phyloP scores from a whole-genome alignment of 805 yeast species.

The Naumovozyma dairenensis region DNA sequence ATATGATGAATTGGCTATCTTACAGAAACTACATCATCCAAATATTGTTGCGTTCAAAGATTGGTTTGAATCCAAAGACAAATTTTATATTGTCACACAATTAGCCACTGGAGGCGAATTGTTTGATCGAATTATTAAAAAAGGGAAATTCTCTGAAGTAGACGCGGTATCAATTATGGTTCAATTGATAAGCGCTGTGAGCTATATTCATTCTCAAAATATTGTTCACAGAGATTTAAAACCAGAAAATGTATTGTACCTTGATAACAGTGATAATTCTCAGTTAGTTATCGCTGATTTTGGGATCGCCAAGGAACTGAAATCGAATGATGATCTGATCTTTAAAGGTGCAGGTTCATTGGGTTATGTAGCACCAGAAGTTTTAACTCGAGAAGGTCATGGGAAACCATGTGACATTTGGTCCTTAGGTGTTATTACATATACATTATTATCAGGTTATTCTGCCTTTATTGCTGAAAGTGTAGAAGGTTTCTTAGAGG shows the following conservation, averaged over 20 bases:
- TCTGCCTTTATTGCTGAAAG: conserved; percentile 85
- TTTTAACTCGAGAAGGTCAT: conserved; percentile 71
- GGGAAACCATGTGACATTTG: conserved; percentile 94
- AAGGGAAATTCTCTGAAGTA: conserved; percentile 79
- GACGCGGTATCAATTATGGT: conserved; percentile 72
- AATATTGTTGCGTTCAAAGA: conserved; percentile 84
- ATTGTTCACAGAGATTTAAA: conserved; percentile 91
- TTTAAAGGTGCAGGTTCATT: conserved; percentile 79
- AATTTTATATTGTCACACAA: conserved; percentile 88
- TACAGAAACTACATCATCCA: conserved; percentile 64
- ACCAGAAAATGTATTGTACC: conserved; percentile 83
- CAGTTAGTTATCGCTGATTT: conserved; percentile 86
- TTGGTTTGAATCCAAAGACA: conserved; percentile 89
- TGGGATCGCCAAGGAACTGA: conserved; percentile 81
- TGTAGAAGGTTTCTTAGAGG: conserved; percentile 69
- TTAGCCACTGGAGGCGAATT: conserved; percentile 94
- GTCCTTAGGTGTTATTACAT: conserved; percentile 90
- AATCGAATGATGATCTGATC: conserved; percentile 48
- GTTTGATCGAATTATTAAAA: conserved; percentile 72
- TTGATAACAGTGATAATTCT: conserved; percentile 47
- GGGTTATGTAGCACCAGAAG: conserved; percentile 97
- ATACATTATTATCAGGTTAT: conserved; percentile 83
- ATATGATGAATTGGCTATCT: conserved; percentile 63
- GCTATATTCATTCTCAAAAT: conserved; percentile 62
- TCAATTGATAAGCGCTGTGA: conserved; percentile 69